Evolutionary conservation across 257 asterid genomes (phyloP).

Genomic region (Pogostemon cablin): DNA sequence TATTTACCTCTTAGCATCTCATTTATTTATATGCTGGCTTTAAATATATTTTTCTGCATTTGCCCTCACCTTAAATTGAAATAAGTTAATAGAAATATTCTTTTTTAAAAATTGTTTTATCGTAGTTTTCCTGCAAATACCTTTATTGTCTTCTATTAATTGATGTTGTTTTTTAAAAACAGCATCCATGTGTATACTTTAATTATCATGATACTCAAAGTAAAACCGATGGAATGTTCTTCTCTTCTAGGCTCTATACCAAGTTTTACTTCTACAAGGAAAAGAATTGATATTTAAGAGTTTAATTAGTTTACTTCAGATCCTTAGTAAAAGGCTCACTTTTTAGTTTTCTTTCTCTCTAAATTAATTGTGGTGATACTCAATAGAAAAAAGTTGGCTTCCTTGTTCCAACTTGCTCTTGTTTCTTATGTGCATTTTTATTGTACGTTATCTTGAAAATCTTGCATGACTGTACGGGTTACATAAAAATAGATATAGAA

Average conservation of each 20-base stretch:
- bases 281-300: neutral
- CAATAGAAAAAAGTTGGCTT: neutral
- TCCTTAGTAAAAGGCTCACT: neutral
- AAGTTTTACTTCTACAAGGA: neutral
- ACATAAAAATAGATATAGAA: neutral
- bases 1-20: neutral
- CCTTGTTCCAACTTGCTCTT: neutral
- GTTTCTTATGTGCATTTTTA: slow-evolving; percentile 8
- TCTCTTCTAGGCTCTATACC: neutral
- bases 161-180: slow-evolving; percentile 9
- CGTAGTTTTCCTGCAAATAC: no score
- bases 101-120: no score
- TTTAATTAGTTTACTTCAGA: neutral
- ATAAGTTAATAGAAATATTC: neutral
- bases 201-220: neutral
- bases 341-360: neutral
- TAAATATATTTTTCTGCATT: neutral
- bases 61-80: neutral
- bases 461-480: neutral
- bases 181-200: neutral
- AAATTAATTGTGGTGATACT: neutral
- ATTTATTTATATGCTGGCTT: neutral
- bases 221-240: neutral
- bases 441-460: neutral
- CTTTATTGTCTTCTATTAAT: neutral